These are phyloP conservation scores for Pleurotus pulmonarius DNA, from an alignment of 768 basidiomycete species.

Conservation along the genomic window DNA sequence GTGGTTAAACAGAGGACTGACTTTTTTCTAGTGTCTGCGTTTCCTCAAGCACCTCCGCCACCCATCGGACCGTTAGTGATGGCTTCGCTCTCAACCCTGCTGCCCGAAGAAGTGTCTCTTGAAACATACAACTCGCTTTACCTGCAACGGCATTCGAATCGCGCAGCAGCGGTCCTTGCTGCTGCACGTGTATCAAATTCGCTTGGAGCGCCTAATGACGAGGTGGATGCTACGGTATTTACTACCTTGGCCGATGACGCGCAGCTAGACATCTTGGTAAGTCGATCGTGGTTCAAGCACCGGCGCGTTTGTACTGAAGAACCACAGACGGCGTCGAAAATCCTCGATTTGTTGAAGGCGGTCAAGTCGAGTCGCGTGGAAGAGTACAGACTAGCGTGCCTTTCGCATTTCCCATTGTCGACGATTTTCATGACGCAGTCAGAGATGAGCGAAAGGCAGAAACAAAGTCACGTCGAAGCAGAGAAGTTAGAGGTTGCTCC, in stretches of 20 bases:
- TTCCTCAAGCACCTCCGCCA: constrained; percentile 38
- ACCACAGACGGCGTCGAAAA: constrained; percentile 47
- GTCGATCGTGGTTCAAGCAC: constrained; percentile 10
- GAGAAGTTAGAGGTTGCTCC: not conserved
- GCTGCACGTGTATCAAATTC: constrained; percentile 52
- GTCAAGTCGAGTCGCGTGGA: constrained; percentile 50
- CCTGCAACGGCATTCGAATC: constrained; percentile 56
- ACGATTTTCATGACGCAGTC: constrained; percentile 59
- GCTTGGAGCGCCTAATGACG: constrained; percentile 46
- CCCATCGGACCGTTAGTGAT: constrained; percentile 49
- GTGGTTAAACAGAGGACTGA: not conserved
- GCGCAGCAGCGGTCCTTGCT: constrained; percentile 54
- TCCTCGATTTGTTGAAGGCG: constrained; percentile 43
- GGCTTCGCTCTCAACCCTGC: constrained; percentile 41
- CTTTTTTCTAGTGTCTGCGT: constrained; percentile 35
- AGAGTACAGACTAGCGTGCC: constrained; percentile 58
- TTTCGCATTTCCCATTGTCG: constrained; percentile 52
- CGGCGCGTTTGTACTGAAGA: too few relatives aligned
- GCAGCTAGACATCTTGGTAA: constrained; percentile 44
- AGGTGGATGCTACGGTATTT: constrained; percentile 61
- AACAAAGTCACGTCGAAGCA: constrained; percentile 6
- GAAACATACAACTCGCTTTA: constrained; percentile 74
- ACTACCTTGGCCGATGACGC: constrained; percentile 39
- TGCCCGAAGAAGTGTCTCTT: constrained; percentile 55
- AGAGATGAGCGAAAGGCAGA: constrained; percentile 43